Percentiles rank a stretch among this genome's conserved stretches.
Conservation (phyloP, 768 basidiomycete species). For the Lenzites betulinus region DNA sequence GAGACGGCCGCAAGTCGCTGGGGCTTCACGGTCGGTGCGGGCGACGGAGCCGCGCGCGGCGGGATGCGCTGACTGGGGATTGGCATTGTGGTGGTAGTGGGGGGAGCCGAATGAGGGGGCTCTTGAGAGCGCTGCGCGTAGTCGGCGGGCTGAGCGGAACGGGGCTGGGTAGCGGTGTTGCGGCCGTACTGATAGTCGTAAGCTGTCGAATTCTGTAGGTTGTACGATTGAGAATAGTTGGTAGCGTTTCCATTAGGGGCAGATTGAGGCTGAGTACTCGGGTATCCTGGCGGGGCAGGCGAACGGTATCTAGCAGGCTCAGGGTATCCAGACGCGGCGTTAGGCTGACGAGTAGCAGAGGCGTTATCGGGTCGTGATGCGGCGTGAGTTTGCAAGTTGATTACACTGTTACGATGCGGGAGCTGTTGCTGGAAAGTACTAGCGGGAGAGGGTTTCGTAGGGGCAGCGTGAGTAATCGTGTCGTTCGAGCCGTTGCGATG, state of each 20-base stretch:
- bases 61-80: constrained; percentile 22
- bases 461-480: constrained; percentile 25
- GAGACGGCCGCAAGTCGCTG: constrained; percentile 18
- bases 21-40: constrained; percentile 23
- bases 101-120: constrained; percentile 1
- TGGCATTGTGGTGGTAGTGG: background rate
- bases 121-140: constrained; percentile 14
- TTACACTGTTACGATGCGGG: constrained; percentile 22
- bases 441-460: constrained; percentile 27
- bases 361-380: constrained; percentile 30
- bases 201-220: constrained; percentile 8
- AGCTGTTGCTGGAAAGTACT: constrained; percentile 22
- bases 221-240: constrained; percentile 16
- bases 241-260: constrained; percentile 8
- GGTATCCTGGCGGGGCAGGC: constrained; percentile 23
- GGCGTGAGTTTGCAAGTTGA: constrained; percentile 24
- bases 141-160: constrained; percentile 12
- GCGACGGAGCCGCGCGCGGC: constrained; percentile 28
- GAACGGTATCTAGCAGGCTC: constrained; percentile 31
- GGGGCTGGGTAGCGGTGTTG: background rate
- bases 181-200: constrained; percentile 13
- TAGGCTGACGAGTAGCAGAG: constrained; percentile 24
- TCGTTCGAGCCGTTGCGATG: constrained; percentile 33
- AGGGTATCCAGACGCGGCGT: constrained; percentile 30
- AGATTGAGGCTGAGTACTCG: constrained; percentile 8